Base-by-base conservation (phyloP, 257 asterid genomes). In the Solanum virginianum region DNA sequence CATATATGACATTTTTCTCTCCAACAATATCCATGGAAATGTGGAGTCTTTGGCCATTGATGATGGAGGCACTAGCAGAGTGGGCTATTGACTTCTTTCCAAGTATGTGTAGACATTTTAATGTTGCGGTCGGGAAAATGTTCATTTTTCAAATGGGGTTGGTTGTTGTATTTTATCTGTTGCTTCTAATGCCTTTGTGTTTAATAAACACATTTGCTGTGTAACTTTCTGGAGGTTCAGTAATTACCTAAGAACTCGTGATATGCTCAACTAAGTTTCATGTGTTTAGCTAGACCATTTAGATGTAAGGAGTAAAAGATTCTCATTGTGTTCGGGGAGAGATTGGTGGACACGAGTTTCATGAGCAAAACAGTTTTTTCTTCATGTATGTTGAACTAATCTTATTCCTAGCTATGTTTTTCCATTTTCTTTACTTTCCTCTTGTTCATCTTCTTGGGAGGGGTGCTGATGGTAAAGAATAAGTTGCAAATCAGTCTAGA, bases 1-100 rank as follows among this genome's bases (percentile, higher is more conserved):
- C 99, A 5, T 97, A 97, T 88, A 95, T 95, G 99, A 95, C 99
- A 55, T 97, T 97, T 88, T 97, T 91, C 90, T 92, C 98, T 7
- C 99, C 99, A 39, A 92, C 94, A 79, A 93, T 97, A 87, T 95
- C 99, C 85, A 84, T 93, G 90, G 98, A 95, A 53, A 95, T 97
- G 99, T 97, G 99, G 99, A 92, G 95, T 88, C 98, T 97, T 43
- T 97, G 99, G 99, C 98, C 98, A 57, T 90, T 97, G 83, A 88
- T 97, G 98, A 95, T 95, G 93, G 96, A 95, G 84, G 95, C 99
- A 3, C 89, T 97, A 87, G 94, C 97, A 85, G 99, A 97, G 66
- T 97, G 99, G 99, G 99, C 99, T 74, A 94, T 97, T 83, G 99
- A 97, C 88, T 97, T 94, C 92, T 97, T 95, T 88, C 93, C 98